Evolutionary conservation across 768 basidiomycete species (phyloP).

Genomic region (Xanthoconium purpureum): DNA sequence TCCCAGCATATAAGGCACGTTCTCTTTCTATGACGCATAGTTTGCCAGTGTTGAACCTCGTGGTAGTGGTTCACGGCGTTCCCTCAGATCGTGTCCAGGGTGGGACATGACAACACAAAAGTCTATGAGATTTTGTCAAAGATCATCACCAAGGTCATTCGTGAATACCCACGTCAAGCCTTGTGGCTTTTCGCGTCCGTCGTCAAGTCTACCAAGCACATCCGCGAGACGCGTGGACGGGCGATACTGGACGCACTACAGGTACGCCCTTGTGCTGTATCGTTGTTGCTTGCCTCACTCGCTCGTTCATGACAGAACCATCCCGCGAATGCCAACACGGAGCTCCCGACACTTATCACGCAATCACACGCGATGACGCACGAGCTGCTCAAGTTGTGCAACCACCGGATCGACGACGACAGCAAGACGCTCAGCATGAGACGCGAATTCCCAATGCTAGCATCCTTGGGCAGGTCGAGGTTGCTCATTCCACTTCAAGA

Average conservation of each 20-base stretch:
- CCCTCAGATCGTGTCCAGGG: constrained; percentile 93
- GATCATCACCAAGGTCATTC: constrained; percentile 73
- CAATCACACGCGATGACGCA: constrained; percentile 62
- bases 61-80: constrained; percentile 92
- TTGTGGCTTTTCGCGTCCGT: constrained; percentile 92
- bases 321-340: constrained; percentile 39
- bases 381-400: constrained; percentile 65
- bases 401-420: constrained; percentile 45
- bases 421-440: constrained; percentile 40
- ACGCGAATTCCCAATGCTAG: constrained; percentile 53
- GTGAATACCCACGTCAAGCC: constrained; percentile 83
- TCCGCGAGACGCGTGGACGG: constrained; percentile 58
- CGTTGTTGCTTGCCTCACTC: neutral
- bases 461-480: constrained; percentile 52
- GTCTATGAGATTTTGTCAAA: constrained; percentile 59
- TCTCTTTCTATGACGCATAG: neutral
- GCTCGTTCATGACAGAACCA: constrained; percentile 38
- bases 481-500: constrained; percentile 92
- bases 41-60: constrained; percentile 7
- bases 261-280: constrained; percentile 36
- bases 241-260: constrained; percentile 55
- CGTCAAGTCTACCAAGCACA: constrained; percentile 72
- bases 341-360: constrained; percentile 49
- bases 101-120: constrained; percentile 66
- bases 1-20: constrained; percentile 78